Percentiles rank a stretch among this genome's conserved stretches.
Conservation (phyloP, 164 flowering plant species). For the Aristolochia californica region DNA sequence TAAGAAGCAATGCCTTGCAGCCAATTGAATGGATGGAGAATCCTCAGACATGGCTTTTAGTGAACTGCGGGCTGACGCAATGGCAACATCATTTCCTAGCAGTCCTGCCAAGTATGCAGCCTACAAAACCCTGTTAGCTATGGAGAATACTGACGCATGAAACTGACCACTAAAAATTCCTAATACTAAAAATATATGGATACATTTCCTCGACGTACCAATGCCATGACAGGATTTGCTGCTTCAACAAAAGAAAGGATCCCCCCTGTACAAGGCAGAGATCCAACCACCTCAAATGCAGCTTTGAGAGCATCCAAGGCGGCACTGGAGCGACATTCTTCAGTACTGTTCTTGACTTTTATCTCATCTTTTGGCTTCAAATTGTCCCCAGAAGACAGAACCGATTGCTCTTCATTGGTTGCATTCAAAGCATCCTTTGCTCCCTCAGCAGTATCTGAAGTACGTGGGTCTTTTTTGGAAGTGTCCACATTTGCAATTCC, state of each 20-base stretch:
- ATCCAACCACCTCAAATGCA: constrained; percentile 82
- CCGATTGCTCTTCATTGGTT: constrained; percentile 27
- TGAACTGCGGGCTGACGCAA: constrained; percentile 56
- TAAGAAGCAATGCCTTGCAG: constrained; percentile 69
- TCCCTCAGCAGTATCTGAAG: constrained; percentile 7
- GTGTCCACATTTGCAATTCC: constrained; percentile 27
- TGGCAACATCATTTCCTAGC: constrained; percentile 53
- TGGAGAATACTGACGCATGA: constrained; percentile 5
- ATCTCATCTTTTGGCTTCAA: constrained; percentile 35
- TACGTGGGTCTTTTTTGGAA: constrained; percentile 22
- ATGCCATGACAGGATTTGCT: constrained; percentile 92
- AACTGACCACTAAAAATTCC: background rate
- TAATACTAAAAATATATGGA: background rate
- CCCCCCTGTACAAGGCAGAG: constrained; percentile 29
- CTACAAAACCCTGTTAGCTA: constrained; percentile 24
- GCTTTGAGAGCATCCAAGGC: constrained; percentile 70
- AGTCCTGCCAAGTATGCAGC: constrained; percentile 59
- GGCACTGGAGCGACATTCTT: constrained; percentile 26
- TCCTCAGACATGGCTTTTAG: constrained; percentile 45
- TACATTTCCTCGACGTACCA: constrained; percentile 44
- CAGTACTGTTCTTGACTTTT: constrained; percentile 14
- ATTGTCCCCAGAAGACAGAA: constrained; percentile 28
- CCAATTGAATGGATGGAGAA: constrained; percentile 55
- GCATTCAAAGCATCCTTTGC: constrained; percentile 9
- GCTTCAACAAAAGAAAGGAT: constrained; percentile 73